Conservation (phyloP, 2,329 filamentous ascomycete genomes). For the Fusarium torreyae region DNA sequence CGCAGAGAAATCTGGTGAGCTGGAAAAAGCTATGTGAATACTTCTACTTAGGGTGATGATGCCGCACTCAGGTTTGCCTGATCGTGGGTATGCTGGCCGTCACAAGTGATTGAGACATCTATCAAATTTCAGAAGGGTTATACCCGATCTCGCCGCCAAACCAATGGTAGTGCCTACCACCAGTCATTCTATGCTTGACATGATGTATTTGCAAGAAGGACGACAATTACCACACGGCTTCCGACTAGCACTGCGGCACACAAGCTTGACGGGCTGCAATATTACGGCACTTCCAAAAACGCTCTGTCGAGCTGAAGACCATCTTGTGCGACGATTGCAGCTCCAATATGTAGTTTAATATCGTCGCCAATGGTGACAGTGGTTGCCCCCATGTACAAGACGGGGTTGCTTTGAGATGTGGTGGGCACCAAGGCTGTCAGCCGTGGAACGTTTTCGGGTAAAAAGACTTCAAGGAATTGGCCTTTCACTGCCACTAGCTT, state of each 20-base stretch:
- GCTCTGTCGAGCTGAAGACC: accelerated
- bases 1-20: no score
- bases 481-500: no score
- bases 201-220: accelerated
- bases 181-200: accelerated
- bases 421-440: accelerated
- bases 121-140: no score
- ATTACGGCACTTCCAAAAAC: background rate
- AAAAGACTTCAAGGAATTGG: background rate
- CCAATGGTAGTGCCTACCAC: no score
- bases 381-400: accelerated
- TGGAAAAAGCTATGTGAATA: no score
- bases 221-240: background rate
- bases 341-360: accelerated
- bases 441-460: accelerated
- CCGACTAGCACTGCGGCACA: background rate
- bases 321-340: background rate
- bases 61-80: no score
- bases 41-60: no score
- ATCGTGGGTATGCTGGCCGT: no score
- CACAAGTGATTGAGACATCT: no score
- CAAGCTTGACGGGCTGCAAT: background rate
- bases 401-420: accelerated
- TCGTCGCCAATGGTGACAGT: accelerated
- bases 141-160: background rate